These are phyloP conservation scores for Kwoniella sp. DNA, from an alignment of 768 basidiomycete species.

Conservation along the genomic window DNA sequence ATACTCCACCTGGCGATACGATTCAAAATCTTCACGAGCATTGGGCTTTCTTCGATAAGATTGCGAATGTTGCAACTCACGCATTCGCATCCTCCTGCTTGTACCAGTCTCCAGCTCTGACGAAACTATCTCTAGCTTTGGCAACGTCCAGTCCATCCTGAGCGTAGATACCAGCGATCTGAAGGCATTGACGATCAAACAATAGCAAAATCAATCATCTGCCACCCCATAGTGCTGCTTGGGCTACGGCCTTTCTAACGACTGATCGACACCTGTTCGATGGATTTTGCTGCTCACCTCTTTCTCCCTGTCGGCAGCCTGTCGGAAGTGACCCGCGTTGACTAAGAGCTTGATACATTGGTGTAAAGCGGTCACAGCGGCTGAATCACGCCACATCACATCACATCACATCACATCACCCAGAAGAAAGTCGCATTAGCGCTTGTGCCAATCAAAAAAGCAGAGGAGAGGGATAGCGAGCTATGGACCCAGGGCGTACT, in stretches of 20 bases:
- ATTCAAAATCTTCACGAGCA: too few species aligned
- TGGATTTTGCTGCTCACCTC: slow-evolving; percentile 36
- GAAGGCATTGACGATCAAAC: slow-evolving; percentile 41
- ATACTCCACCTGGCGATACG: too few species aligned
- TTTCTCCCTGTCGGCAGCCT: slow-evolving; percentile 94
- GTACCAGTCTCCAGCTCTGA: slow-evolving; percentile 94
- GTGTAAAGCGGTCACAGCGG: slow-evolving; percentile 82
- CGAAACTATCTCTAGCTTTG: slow-evolving; percentile 87
- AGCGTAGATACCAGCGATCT: slow-evolving; percentile 92
- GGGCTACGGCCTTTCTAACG: too few species aligned
- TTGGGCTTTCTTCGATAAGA: too few species aligned
- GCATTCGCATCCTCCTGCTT: slow-evolving; percentile 94
- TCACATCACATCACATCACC: too few species aligned
- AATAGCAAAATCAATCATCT: neutral
- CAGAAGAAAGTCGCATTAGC: too few species aligned
- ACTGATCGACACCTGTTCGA: too few species aligned
- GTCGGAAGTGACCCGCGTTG: slow-evolving; percentile 83
- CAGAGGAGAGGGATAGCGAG: too few species aligned
- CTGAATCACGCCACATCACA: slow-evolving; percentile 57
- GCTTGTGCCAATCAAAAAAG: neutral
- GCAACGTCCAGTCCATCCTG: slow-evolving; percentile 66
- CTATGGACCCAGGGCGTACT: too few species aligned
- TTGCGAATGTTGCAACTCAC: slow-evolving; percentile 65
- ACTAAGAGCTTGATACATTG: slow-evolving; percentile 84
- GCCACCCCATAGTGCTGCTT: too few species aligned